These are phyloP conservation scores for Solanum tarapatanum DNA, from an alignment of 257 asterid genomes.

Conservation along the genomic window DNA sequence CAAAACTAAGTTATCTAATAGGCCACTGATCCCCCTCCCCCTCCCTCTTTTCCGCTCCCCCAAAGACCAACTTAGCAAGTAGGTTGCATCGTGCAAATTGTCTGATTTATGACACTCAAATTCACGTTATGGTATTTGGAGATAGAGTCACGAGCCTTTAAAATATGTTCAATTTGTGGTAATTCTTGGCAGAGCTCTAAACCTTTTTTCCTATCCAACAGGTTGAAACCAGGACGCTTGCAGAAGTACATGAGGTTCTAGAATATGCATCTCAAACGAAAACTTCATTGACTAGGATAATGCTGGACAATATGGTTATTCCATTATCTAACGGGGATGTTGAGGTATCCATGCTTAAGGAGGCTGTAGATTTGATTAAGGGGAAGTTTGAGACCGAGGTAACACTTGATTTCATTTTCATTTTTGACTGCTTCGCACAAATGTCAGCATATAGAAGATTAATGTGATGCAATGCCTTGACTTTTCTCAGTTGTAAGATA, in stretches of 20 bases:
- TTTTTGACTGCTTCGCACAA: not conserved
- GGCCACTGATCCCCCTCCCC: too few species aligned
- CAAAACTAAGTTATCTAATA: too few species aligned
- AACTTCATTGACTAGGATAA: constrained; percentile 67
- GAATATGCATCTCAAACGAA: constrained; percentile 60
- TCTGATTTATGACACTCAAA: not conserved
- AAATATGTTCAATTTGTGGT: not conserved
- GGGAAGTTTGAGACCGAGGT: constrained; percentile 95
- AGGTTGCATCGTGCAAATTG: not conserved
- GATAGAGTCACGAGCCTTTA: not conserved
- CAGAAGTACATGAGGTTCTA: constrained; percentile 75
- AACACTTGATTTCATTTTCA: not conserved
- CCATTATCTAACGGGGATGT: constrained; percentile 70
- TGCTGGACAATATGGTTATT: constrained; percentile 96
- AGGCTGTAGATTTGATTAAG: constrained; percentile 62
- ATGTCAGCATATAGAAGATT: not conserved
- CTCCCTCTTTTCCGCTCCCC: too few species aligned
- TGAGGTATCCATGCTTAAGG: constrained; percentile 84
- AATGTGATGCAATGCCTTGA: not conserved
- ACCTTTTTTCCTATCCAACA: constrained; percentile 13
- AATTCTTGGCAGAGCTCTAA: not conserved
- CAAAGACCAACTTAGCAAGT: too few species aligned
- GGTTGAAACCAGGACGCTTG: constrained; percentile 90
- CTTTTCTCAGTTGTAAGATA: not conserved
- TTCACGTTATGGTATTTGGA: too few species aligned